phyloP scores from a whole-genome alignment of 306 rosid genomes.

The Phaseolus lunatus region DNA sequence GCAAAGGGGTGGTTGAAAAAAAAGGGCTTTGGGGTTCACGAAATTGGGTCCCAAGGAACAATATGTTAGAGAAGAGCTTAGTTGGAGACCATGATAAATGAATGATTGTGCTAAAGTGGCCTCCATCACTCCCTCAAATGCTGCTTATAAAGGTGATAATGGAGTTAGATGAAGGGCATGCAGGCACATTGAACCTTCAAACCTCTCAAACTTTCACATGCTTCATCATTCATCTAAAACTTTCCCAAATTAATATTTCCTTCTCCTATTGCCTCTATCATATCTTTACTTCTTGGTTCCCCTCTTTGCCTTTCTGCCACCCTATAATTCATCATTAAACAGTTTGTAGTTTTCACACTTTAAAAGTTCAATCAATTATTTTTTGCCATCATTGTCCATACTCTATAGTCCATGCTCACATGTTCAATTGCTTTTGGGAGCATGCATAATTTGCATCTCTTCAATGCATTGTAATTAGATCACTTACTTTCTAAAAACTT shows the following conservation, averaged over 20 bases:
- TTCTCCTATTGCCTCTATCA: conserved; percentile 33
- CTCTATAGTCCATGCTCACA: neutral
- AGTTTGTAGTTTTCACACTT: conserved; percentile 9
- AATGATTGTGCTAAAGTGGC: conserved; percentile 57
- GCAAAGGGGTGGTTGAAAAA: conserved; percentile 43
- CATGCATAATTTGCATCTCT: conserved; percentile 4
- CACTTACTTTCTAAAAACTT: neutral
- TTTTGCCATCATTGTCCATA: neutral
- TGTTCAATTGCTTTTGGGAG: conserved; percentile 18
- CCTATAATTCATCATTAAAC: conserved; percentile 2
- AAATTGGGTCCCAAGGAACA: conserved; percentile 61
- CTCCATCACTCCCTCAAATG: conserved; percentile 56
- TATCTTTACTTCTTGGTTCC: neutral
- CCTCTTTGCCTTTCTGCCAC: conserved; percentile 33
- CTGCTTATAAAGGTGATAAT: conserved; percentile 47
- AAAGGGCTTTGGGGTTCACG: conserved; percentile 54
- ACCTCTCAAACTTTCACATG: conserved; percentile 47
- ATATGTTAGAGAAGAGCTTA: conserved; percentile 51
- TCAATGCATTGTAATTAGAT: neutral
- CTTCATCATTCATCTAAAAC: conserved; percentile 27
- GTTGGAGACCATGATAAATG: conserved; percentile 65
- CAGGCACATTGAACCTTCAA: conserved; percentile 31
- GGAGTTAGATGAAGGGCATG: conserved; percentile 24
- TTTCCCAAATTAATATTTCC: conserved; percentile 42
- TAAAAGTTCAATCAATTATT: neutral